These are phyloP conservation scores for Ustilago cynodontis DNA, from an alignment of 1,284 basidiomycete genomes.

Conservation along the genomic window DNA sequence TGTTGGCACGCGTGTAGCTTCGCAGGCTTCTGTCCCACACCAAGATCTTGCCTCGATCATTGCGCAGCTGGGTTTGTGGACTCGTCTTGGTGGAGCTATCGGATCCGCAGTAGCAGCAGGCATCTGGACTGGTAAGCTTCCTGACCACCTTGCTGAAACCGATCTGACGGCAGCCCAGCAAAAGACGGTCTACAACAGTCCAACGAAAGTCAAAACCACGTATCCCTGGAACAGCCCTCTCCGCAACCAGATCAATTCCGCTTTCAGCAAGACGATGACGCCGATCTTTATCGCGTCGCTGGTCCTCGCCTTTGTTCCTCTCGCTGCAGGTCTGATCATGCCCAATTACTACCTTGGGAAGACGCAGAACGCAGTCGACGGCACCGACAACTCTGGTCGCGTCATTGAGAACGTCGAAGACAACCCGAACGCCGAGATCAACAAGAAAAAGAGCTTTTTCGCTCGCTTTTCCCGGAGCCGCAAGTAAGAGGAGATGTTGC, in stretches of 20 bases:
- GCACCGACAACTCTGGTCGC: slow-evolving; percentile 56
- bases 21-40: slow-evolving; percentile 71
- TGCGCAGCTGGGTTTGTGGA: slow-evolving; percentile 70
- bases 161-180: slow-evolving; percentile 40
- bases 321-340: slow-evolving; percentile 69
- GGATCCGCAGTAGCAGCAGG: slow-evolving; percentile 68
- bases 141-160: slow-evolving; percentile 71
- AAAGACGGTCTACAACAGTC: slow-evolving; percentile 3
- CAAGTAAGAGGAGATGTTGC: too few relatives aligned
- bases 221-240: slow-evolving; percentile 12
- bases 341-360: slow-evolving; percentile 71
- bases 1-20: slow-evolving; percentile 69
- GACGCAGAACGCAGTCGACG: slow-evolving; percentile 72
- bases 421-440: slow-evolving; percentile 18
- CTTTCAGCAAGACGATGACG: slow-evolving; percentile 21
- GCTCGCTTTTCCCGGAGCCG: slow-evolving; percentile 6
- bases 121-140: slow-evolving; percentile 68
- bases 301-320: slow-evolving; percentile 65
- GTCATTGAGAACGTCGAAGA: slow-evolving; percentile 17
- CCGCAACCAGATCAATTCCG: slow-evolving; percentile 16
- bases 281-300: slow-evolving; percentile 28
- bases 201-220: slow-evolving; percentile 2
- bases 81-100: slow-evolving; percentile 70
- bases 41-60: slow-evolving; percentile 70
- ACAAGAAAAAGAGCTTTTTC: slow-evolving; percentile 22